phyloP scores from a whole-genome alignment of 257 asterid species.

The Striga asiatica region DNA sequence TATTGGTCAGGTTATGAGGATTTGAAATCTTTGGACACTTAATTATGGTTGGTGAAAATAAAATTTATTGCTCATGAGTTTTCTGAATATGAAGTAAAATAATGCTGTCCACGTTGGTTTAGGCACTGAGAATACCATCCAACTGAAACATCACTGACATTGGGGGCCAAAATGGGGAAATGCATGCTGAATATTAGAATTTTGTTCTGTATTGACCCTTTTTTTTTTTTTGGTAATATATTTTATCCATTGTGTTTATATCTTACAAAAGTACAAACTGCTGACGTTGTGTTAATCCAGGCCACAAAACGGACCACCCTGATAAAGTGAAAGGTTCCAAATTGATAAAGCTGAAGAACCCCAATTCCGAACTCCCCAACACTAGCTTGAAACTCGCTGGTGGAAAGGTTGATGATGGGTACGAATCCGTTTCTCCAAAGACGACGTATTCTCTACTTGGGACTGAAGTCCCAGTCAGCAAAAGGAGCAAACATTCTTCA shows the following conservation, averaged over 20 bases:
- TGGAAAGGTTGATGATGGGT: conserved; percentile 28
- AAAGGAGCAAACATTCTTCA: conserved; percentile 33
- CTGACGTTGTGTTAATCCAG: conserved; percentile 6
- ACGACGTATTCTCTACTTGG: conserved; percentile 32
- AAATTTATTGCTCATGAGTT: too few species aligned
- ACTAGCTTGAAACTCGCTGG: conserved; percentile 24
- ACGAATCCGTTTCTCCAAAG: conserved; percentile 38
- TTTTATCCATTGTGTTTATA: conserved; percentile 2
- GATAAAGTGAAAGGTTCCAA: conserved; percentile 29
- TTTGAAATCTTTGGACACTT: too few species aligned
- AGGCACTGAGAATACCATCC: conserved; percentile 17
- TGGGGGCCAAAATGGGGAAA: conserved; percentile 19
- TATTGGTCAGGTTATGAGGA: background rate
- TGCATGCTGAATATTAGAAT: background rate
- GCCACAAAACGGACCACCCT: background rate
- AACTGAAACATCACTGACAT: conserved; percentile 16
- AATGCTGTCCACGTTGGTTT: conserved; percentile 4
- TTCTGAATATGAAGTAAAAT: too few species aligned
- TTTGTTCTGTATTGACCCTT: background rate
- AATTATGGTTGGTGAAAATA: too few species aligned
- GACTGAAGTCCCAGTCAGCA: conserved; percentile 32
- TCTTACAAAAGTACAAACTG: too few species aligned
- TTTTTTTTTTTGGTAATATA: too few species aligned
- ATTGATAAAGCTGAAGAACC: conserved; percentile 26
- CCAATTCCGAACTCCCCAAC: conserved; percentile 20